A percentile compares a stretch with the other conserved stretches of the same genome.
Conservation (phyloP, 495 filamentous ascomycete species). For the Tetracladium setigerum region DNA sequence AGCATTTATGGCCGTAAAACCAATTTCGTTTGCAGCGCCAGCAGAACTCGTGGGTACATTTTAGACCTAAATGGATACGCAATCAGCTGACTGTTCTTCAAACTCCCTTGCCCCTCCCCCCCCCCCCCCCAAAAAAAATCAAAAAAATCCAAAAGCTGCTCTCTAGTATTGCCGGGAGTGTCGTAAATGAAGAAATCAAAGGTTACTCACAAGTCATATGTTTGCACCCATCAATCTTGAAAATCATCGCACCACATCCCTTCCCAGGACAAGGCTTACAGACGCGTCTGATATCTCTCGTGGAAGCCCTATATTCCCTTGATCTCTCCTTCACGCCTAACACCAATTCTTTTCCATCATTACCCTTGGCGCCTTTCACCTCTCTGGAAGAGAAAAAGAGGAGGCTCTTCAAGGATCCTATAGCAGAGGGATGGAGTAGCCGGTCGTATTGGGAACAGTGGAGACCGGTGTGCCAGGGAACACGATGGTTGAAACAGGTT, state of each 20-base stretch:
- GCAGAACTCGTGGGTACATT: constrained; percentile 14
- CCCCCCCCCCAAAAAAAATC: no score
- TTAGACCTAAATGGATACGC: no score
- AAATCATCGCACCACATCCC: constrained; percentile 28
- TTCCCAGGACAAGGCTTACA: constrained; percentile 30
- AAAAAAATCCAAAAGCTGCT: no score
- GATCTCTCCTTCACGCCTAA: constrained; percentile 22
- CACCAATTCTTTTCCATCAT: constrained; percentile 7
- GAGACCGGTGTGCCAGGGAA: constrained; percentile 35
- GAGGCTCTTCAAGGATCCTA: no score
- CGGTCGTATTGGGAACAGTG: constrained; percentile 38
- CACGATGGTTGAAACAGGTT: constrained; percentile 35
- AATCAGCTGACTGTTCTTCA: no score
- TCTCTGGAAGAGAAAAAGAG: no score
- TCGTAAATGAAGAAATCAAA: no score
- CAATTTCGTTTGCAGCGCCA: constrained; percentile 6
- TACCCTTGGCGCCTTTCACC: no score
- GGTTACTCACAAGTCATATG: constrained; percentile 34
- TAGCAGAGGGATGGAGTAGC: no score
- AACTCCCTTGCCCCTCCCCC: no score
- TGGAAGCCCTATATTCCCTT: constrained; percentile 6
- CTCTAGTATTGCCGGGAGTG: no score
- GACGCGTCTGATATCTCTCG: constrained; percentile 8
- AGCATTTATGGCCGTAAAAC: no score
- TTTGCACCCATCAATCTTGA: constrained; percentile 34